A percentile compares a stretch with the other conserved stretches of the same genome.
These are phyloP conservation scores for Cyclotella kingstonii DNA, from an alignment of 108 stramenopile genomes.

Conservation along the genomic window DNA sequence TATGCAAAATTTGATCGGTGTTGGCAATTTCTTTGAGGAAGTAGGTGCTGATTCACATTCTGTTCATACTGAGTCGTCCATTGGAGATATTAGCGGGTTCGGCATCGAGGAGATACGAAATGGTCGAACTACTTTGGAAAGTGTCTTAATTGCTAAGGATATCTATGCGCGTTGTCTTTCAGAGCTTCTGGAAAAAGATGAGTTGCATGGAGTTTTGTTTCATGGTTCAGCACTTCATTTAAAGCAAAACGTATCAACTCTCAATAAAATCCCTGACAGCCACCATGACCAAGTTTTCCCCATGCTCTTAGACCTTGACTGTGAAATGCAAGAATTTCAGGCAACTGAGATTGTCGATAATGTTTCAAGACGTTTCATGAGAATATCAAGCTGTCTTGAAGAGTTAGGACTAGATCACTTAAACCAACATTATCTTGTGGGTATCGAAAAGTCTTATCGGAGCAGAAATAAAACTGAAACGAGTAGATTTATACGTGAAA, in stretches of 20 bases:
- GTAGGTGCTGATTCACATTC: conserved; percentile 13
- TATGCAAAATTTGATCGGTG: conserved; percentile 48
- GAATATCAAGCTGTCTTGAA: conserved; percentile 27
- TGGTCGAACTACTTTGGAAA: conserved; percentile 18
- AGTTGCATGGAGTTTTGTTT: conserved; percentile 48
- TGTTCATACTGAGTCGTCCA: conserved; percentile 14
- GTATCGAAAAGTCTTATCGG: conserved; percentile 2
- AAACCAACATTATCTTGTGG: conserved; percentile 32
- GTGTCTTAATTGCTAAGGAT: conserved; percentile 42
- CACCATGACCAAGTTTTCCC: conserved; percentile 22
- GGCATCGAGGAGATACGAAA: conserved; percentile 18
- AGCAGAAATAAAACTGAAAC: not conserved
- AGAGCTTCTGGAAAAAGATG: conserved; percentile 51
- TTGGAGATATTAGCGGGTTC: conserved; percentile 38
- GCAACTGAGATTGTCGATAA: not conserved
- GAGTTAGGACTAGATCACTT: conserved; percentile 42
- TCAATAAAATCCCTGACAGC: conserved; percentile 17
- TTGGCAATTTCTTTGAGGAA: conserved; percentile 42
- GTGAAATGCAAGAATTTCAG: conserved; percentile 7
- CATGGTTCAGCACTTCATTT: conserved; percentile 55
- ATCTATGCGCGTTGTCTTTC: conserved; percentile 44
- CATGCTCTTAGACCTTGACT: conserved; percentile 29
- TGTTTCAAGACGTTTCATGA: conserved; percentile 1
- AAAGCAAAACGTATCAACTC: conserved; percentile 36
- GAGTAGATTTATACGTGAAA: conserved; percentile 35